These are phyloP conservation scores for Macrolepiota dolichaula DNA, from an alignment of 768 basidiomycete species.

Conservation along the genomic window DNA sequence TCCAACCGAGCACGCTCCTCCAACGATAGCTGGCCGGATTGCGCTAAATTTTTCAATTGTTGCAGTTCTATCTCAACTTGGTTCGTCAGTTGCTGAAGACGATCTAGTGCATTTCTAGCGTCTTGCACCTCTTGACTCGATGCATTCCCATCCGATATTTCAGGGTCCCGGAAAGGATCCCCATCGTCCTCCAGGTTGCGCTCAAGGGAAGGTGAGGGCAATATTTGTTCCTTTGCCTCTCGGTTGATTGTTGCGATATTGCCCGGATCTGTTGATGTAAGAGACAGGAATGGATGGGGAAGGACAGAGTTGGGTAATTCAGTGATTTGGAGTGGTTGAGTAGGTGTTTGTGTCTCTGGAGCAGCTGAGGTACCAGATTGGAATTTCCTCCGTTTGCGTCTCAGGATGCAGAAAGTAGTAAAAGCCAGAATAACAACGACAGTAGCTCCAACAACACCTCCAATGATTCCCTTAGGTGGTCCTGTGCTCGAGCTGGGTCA, in stretches of 20 bases:
- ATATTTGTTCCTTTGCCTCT: background rate
- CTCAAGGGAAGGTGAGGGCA: background rate
- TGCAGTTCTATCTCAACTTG: background rate
- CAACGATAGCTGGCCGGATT: background rate
- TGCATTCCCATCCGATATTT: background rate
- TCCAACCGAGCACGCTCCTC: background rate
- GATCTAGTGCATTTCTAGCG: background rate
- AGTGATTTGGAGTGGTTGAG: background rate
- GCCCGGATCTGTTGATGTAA: background rate
- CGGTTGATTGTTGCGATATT: background rate
- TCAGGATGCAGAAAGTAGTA: background rate
- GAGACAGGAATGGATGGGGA: background rate
- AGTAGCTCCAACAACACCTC: background rate
- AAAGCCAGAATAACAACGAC: background rate
- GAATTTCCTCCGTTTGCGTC: background rate
- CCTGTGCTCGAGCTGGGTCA: background rate
- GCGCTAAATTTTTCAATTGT: background rate
- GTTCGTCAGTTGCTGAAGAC: background rate
- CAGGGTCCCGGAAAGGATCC: constrained; percentile 2
- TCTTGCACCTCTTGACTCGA: background rate
- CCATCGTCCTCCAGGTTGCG: background rate
- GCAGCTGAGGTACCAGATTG: background rate
- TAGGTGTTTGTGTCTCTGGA: background rate
- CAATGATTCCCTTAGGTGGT: background rate
- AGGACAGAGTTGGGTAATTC: background rate